phyloP scores from a whole-genome alignment of 345 rosid genomes.

The Eucalyptus grandis region DNA sequence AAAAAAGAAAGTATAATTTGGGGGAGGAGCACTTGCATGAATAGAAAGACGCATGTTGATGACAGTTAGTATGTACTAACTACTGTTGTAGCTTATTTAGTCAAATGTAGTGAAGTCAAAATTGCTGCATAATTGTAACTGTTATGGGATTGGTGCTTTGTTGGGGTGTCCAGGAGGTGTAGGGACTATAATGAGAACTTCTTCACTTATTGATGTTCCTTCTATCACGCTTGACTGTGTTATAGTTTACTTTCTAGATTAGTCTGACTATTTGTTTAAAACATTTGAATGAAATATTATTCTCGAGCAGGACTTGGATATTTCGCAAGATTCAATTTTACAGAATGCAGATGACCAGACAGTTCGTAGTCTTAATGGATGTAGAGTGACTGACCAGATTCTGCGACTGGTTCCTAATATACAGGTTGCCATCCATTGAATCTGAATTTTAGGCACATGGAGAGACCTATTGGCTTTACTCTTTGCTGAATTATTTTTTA shows the following conservation, averaged over 20 bases:
- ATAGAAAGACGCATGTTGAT: neutral
- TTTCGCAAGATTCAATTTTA: constrained; percentile 83
- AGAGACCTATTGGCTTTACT: neutral
- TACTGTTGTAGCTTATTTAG: neutral
- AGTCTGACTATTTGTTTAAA: neutral
- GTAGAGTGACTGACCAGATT: constrained; percentile 99
- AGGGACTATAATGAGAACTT: neutral
- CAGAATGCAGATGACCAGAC: constrained; percentile 93
- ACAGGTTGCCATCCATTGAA: constrained; percentile 32
- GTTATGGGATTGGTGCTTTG: neutral
- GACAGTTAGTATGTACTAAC: neutral
- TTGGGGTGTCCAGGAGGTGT: neutral
- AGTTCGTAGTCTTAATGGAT: constrained; percentile 97
- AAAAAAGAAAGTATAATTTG: neutral
- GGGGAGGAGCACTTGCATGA: neutral
- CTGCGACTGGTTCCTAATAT: constrained; percentile 93
- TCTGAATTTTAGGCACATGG: neutral
- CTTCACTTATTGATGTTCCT: neutral
- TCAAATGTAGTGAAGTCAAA: neutral
- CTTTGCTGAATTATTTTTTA: neutral
- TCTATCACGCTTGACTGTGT: neutral
- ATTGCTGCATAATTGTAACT: neutral
- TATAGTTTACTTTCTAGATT: neutral
- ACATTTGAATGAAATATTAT: neutral
- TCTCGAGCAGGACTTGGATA: constrained; percentile 62